These are phyloP conservation scores for Chlorella sp. DNA, from an alignment of 139 green algal species.

Conservation along the genomic window DNA sequence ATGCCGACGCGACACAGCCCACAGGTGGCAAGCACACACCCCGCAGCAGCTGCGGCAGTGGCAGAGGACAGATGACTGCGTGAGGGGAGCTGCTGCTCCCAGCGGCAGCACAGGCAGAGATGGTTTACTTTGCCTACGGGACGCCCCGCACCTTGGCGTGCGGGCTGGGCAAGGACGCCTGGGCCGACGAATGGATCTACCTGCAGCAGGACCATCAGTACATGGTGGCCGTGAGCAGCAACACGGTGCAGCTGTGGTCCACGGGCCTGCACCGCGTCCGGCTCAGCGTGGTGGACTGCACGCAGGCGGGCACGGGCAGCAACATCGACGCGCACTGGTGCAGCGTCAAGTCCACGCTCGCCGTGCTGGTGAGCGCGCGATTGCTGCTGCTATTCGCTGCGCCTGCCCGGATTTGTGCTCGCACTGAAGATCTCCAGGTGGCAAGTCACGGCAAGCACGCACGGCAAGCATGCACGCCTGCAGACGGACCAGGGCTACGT, in stretches of 20 bases:
- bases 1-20: too few relatives aligned
- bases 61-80: too few relatives aligned
- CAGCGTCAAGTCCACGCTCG: background rate
- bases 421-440: too few relatives aligned
- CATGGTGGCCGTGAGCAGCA: background rate
- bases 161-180: background rate
- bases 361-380: background rate
- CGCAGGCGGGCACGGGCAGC: background rate
- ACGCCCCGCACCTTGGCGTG: background rate
- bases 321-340: background rate
- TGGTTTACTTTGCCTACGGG: background rate
- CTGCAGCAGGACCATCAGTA: background rate
- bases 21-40: too few relatives aligned
- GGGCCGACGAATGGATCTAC: background rate
- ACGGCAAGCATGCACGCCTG: background rate
- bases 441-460: too few relatives aligned
- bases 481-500: background rate
- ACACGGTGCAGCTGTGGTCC: background rate
- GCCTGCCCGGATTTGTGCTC: too few relatives aligned
- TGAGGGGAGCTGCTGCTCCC: too few relatives aligned
- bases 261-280: background rate
- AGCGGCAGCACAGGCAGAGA: too few relatives aligned
- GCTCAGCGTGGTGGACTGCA: background rate
- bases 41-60: too few relatives aligned
- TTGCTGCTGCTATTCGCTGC: too few relatives aligned